Evolutionary conservation across 306 rosid species (phyloP).

Genomic region (Alnus rubra): DNA sequence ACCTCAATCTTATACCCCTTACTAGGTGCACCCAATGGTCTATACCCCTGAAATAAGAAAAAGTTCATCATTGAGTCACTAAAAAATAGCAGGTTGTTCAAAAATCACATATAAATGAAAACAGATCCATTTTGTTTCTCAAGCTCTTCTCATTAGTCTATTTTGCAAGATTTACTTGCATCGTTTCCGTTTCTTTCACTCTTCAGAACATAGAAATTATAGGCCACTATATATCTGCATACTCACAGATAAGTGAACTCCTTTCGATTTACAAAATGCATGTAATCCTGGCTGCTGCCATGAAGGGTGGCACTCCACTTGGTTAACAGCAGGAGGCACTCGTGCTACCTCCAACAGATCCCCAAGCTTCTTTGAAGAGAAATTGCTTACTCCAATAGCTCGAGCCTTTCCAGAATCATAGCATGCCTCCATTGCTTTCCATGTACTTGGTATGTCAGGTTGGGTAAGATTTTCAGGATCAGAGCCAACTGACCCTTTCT

Average conservation of each 20-base stretch:
- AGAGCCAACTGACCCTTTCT: slow-evolving; percentile 41
- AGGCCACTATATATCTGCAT: slow-evolving; percentile 1
- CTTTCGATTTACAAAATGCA: slow-evolving; percentile 42
- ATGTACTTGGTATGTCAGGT: slow-evolving; percentile 57
- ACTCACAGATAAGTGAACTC: slow-evolving; percentile 58
- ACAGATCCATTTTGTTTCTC: too few species aligned
- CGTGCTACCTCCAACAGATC: slow-evolving; percentile 42
- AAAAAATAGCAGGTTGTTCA: neutral
- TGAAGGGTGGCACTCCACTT: slow-evolving; percentile 56
- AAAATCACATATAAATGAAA: neutral
- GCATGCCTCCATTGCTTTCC: slow-evolving; percentile 66
- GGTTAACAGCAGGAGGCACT: slow-evolving; percentile 56
- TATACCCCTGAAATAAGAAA: slow-evolving; percentile 43
- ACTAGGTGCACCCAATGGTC: slow-evolving; percentile 53
- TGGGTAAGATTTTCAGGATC: slow-evolving; percentile 38
- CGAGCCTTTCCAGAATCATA: slow-evolving; percentile 54
- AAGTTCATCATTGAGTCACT: neutral
- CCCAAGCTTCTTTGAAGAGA: slow-evolving; percentile 54
- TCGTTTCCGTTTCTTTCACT: neutral
- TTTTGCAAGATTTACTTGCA: slow-evolving; percentile 3
- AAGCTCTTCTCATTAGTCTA: neutral
- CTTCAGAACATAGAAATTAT: neutral
- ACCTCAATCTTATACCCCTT: slow-evolving; percentile 35
- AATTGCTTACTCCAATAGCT: slow-evolving; percentile 72
- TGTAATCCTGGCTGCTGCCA: slow-evolving; percentile 43